These are phyloP conservation scores for Trypanosoma avium DNA, from an alignment of 208 protist genomes.

Conservation along the genomic window DNA sequence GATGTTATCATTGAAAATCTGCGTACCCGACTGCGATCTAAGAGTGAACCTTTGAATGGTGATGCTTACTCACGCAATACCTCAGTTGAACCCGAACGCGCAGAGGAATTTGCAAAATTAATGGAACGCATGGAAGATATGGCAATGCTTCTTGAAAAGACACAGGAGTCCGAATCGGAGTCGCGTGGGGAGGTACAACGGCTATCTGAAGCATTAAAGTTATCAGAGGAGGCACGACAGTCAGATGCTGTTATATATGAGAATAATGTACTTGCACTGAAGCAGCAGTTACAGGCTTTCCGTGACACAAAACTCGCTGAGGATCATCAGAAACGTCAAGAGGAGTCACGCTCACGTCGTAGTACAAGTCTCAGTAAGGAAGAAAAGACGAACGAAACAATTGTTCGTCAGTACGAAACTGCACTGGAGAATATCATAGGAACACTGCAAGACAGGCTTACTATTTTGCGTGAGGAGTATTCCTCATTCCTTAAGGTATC, in stretches of 20 bases:
- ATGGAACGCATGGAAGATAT: conserved; percentile 84
- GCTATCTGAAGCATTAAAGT: conserved; percentile 58
- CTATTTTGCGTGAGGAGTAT: conserved; percentile 65
- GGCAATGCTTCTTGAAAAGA: conserved; percentile 60
- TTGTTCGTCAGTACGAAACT: conserved; percentile 76
- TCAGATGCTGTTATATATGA: conserved; percentile 70
- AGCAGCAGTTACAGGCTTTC: conserved; percentile 61
- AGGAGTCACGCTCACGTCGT: conserved; percentile 31
- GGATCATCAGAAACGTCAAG: conserved; percentile 55
- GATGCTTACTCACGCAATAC: conserved; percentile 26
- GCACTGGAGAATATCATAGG: conserved; percentile 66
- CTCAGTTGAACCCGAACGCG: conserved; percentile 41
- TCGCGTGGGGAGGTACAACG: conserved; percentile 55
- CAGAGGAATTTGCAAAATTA: conserved; percentile 61
- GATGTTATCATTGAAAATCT: conserved; percentile 82
- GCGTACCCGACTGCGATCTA: conserved; percentile 58
- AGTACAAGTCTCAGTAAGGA: conserved; percentile 32
- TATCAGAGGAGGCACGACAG: conserved; percentile 64
- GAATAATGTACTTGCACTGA: conserved; percentile 60
- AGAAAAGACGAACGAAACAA: conserved; percentile 67
- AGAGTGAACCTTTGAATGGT: conserved; percentile 30
- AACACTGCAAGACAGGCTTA: conserved; percentile 62
- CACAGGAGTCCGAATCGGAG: conserved; percentile 71
- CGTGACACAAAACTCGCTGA: conserved; percentile 65
- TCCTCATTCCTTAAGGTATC: conserved; percentile 42